Percentiles rank a stretch among this genome's conserved stretches.
Evolutionary conservation across 129 eudicot genomes (phyloP).

Genomic region (Helichrysum umbraculigerum): DNA sequence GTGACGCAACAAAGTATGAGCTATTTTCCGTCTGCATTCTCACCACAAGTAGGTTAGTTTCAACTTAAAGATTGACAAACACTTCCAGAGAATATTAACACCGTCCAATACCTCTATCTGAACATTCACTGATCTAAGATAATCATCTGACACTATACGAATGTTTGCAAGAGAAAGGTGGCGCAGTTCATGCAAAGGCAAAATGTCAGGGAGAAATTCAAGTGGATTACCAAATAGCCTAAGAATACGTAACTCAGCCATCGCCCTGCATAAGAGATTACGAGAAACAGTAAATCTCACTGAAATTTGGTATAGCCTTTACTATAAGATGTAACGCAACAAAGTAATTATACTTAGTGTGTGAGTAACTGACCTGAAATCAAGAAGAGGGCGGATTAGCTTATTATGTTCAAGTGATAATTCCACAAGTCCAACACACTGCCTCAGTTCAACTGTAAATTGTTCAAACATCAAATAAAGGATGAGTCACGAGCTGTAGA

Average conservation of each 20-base stretch:
- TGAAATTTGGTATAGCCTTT: background rate
- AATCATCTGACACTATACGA: constrained; percentile 89
- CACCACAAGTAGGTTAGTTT: constrained; percentile 27
- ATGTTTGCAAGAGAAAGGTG: constrained; percentile 98
- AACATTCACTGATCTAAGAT: constrained; percentile 86
- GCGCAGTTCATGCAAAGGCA: constrained; percentile 88
- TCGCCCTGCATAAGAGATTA: constrained; percentile 61
- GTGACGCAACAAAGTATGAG: constrained; percentile 95
- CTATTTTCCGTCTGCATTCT: constrained; percentile 83
- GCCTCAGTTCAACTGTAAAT: constrained; percentile 80
- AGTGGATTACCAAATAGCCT: constrained; percentile 96
- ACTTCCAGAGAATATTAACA: background rate
- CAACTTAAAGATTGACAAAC: background rate
- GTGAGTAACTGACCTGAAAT: constrained; percentile 67
- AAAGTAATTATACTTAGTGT: constrained; percentile 1
- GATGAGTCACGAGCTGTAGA: constrained; percentile 16
- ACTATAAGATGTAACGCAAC: background rate
- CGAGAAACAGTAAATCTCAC: constrained; percentile 16
- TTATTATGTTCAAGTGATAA: constrained; percentile 98
- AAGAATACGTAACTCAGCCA: constrained; percentile 86
- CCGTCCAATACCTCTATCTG: constrained; percentile 76
- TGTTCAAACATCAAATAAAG: constrained; percentile 16
- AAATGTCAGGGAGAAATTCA: constrained; percentile 96
- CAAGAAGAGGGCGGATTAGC: constrained; percentile 95
- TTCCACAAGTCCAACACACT: constrained; percentile 90